Evolutionary conservation across 176 grass and related monocot genomes (phyloP), one percentile per base, ranked within the genome.

Genomic region (Oryza rufipogon): DNA sequence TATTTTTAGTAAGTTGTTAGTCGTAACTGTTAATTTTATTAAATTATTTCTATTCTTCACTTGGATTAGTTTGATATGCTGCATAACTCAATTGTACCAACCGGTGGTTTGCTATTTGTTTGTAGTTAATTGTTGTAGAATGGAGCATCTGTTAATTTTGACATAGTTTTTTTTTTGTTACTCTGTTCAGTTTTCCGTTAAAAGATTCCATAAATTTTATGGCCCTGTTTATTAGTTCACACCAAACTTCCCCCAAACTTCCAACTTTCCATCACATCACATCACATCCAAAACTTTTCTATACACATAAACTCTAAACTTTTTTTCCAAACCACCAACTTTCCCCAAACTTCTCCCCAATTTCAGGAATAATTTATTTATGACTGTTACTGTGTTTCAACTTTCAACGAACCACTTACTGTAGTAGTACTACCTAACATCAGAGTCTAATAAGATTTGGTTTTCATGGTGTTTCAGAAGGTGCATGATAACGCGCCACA

Each of bases 401-500:
- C 36, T 76, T 70, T 38, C 42, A 66, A 8, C 36, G 64, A 69
- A 80, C 64, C n/a, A 69, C 3, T 68, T 56, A 56, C 52, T 56
- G 5, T 19, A 17, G 4, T 33, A 20, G 4, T 11, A 66, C 11
- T 11, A 66, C 15, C 44, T 39, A 15, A 73, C 42, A 66, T 67
- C 20, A 7, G 20, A 19, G 6, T 61, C 17, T 75, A 9, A 3
- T 66, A 86, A 13, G 20, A 48, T 86, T 83, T 88, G 61, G 48
- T 76, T 81, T 83, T 74, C 41, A 78, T 33, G 75, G 71, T 80
- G 81, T 80, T 83, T 86, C 65, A 84, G 80, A 81, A 70, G 71
- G 60, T 87, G 81, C 39, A 64, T 71, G 19, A 19, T 64, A 82
- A 7, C 82, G 14, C 38, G 86, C 69, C 60, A 77, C 79, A 86